phyloP scores from a whole-genome alignment of 1,284 basidiomycete genomes.

The Ustilago crameri region DNA sequence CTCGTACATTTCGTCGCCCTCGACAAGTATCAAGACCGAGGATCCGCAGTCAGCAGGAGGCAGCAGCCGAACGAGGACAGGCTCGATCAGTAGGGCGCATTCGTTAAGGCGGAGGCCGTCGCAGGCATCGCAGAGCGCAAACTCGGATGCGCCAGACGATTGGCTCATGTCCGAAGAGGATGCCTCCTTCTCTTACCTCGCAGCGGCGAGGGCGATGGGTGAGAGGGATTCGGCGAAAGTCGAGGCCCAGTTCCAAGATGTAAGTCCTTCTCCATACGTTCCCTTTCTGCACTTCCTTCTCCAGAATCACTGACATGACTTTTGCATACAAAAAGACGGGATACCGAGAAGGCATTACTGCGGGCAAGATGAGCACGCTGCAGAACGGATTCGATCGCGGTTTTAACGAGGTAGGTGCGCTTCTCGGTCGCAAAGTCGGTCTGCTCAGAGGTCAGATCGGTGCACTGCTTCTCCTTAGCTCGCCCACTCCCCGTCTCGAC shows the following conservation, averaged over 20 bases:
- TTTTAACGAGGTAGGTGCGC: conserved; percentile 78
- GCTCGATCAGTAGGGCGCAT: conserved; percentile 21
- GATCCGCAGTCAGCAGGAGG: conserved; percentile 10
- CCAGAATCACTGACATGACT: neutral
- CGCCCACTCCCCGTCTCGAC: conserved; percentile 1
- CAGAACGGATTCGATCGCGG: conserved; percentile 84
- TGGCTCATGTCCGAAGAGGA: conserved; percentile 54
- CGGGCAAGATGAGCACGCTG: conserved; percentile 81
- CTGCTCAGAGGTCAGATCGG: conserved; percentile 76
- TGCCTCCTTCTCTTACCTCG: conserved; percentile 3
- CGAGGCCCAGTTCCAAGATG: conserved; percentile 51
- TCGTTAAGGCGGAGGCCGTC: conserved; percentile 18
- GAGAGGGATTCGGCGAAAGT: conserved; percentile 49
- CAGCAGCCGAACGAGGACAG: conserved; percentile 13
- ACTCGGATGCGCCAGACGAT: conserved; percentile 37
- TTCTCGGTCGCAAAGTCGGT: conserved; percentile 79
- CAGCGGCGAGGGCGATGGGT: conserved; percentile 33
- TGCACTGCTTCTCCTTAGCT: conserved; percentile 72
- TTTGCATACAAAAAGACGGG: conserved; percentile 74
- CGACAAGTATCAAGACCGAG: conserved; percentile 13
- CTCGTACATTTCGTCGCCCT: conserved; percentile 41
- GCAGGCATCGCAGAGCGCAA: conserved; percentile 9
- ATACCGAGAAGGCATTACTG: conserved; percentile 86
- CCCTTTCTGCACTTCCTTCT: neutral
- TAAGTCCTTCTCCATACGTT: conserved; percentile 18